Evolutionary conservation across 805 yeast species (phyloP), one percentile per base, ranked within the genome.

Genomic region (Saturnispora quitensis): DNA sequence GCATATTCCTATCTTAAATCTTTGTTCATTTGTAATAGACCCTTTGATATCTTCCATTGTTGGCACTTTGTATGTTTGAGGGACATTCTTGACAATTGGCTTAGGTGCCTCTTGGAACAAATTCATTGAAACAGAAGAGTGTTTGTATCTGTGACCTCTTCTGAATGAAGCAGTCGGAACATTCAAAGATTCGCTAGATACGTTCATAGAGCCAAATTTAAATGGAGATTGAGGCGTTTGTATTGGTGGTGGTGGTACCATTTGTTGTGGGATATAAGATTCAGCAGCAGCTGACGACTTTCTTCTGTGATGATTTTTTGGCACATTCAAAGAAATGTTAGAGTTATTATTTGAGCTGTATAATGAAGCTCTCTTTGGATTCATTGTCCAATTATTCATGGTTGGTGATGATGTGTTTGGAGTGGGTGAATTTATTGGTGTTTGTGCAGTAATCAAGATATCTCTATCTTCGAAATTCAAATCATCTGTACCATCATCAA

Each of bases 51-150:
- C 97, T 15, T 63, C 63, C 15, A 76, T 60, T 24, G 78, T 83
- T 1, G 97, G 97, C 8, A 89, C 81, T 17, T 89, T 87, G 57
- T 83, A 76, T 59, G 76, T 76, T 35, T 76, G 77, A 0, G 89
- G 87, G 17, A 82, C 69, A 42, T 80, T 73, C 35, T 73, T 68
- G 0, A 89, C 85, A 4, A 85, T 82, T 36, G 82, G 73, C 40
- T 74, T 79, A 15, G 89, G 85, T 1, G 97, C 96, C 62, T 91
- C 97, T 66, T 88, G 96, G 65, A 93, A 91, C 64, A 91, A 77
- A 66, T 91, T 90, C 93, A 91, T 86, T 5, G 96, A 89, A 5
- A 91, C 96, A 8, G 97, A 89, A 3, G 97, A 89, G 67, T 91
- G 98, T 65, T 91, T 91, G 65, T 91, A 91, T 59, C 91, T 78